Conservation (phyloP, 2,329 filamentous ascomycete species). For the Alternaria solani region DNA sequence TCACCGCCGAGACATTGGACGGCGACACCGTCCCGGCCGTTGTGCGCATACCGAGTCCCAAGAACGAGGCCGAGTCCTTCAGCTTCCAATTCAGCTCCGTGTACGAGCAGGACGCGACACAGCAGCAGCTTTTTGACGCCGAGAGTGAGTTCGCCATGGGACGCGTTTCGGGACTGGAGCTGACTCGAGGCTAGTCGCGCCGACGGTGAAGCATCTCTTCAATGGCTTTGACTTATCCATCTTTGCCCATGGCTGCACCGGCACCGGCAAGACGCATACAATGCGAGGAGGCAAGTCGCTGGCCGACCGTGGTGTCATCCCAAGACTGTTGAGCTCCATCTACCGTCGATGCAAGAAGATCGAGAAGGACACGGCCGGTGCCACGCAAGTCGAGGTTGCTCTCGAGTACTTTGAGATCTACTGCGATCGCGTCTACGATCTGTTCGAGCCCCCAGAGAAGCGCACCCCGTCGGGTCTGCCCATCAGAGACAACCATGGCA, state of each 20-base stretch:
- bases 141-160: slow-evolving; percentile 69
- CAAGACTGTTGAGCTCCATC: slow-evolving; percentile 81
- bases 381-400: slow-evolving; percentile 74
- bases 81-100: slow-evolving; percentile 95
- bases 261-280: slow-evolving; percentile 93
- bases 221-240: slow-evolving; percentile 76
- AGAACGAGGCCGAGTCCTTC: slow-evolving; percentile 89
- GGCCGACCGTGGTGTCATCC: slow-evolving; percentile 86
- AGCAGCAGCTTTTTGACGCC: slow-evolving; percentile 86
- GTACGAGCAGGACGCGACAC: slow-evolving; percentile 79
- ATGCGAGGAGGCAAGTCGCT: slow-evolving; percentile 92
- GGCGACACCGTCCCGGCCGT: slow-evolving; percentile 62
- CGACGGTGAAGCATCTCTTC: slow-evolving; percentile 91
- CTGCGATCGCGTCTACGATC: slow-evolving; percentile 92
- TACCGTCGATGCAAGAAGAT: slow-evolving; percentile 88
- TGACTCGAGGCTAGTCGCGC: slow-evolving; percentile 69
- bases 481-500: slow-evolving; percentile 84
- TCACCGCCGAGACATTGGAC: slow-evolving; percentile 64
- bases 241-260: slow-evolving; percentile 92
- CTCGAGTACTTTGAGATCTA: slow-evolving; percentile 97
- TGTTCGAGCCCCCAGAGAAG: slow-evolving; percentile 88
- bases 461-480: slow-evolving; percentile 81
- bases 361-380: slow-evolving; percentile 76
- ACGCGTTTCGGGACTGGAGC: slow-evolving; percentile 14
- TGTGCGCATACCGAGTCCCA: slow-evolving; percentile 91